Percentiles rank a stretch among this genome's conserved stretches.
Conservation (phyloP, 176 grass and related monocot genomes). For the Juncus effusus region DNA sequence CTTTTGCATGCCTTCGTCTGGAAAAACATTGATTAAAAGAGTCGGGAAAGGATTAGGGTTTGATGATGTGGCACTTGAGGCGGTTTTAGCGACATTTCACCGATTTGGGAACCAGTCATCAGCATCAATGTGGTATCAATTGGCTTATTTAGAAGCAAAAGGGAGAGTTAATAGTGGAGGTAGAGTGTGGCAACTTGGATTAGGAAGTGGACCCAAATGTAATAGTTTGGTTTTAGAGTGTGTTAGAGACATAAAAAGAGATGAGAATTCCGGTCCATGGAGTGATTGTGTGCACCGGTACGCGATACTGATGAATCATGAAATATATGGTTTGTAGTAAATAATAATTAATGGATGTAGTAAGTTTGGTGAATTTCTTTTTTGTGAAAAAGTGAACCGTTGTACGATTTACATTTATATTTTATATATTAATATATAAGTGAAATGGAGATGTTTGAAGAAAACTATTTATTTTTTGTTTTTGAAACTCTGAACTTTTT, state of each 20-base stretch:
- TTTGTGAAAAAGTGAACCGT: no score
- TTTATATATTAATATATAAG: no score
- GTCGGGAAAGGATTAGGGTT: constrained; percentile 53
- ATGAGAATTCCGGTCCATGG: constrained; percentile 33
- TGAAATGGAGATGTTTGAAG: no score
- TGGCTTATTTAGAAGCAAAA: constrained; percentile 61
- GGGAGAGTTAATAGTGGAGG: constrained; percentile 32
- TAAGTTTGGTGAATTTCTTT: no score
- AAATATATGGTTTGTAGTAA: no score
- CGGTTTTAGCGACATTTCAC: constrained; percentile 65
- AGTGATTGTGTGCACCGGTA: constrained; percentile 44
- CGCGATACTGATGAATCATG: neutral
- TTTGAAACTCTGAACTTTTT: no score
- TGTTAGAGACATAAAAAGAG: constrained; percentile 17
- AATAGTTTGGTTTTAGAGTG: constrained; percentile 51
- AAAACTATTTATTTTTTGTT: no score
- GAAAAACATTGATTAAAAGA: constrained; percentile 51
- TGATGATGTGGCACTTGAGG: constrained; percentile 48
- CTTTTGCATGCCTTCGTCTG: constrained; percentile 61
- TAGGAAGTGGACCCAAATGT: constrained; percentile 59
- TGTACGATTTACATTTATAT: no score
- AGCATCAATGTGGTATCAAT: constrained; percentile 80
- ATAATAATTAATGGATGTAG: no score
- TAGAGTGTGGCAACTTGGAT: constrained; percentile 59
- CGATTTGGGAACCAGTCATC: constrained; percentile 85